Base-by-base conservation (phyloP, 176 grass and related monocot genomes). In the Oryza brachyantha region DNA sequence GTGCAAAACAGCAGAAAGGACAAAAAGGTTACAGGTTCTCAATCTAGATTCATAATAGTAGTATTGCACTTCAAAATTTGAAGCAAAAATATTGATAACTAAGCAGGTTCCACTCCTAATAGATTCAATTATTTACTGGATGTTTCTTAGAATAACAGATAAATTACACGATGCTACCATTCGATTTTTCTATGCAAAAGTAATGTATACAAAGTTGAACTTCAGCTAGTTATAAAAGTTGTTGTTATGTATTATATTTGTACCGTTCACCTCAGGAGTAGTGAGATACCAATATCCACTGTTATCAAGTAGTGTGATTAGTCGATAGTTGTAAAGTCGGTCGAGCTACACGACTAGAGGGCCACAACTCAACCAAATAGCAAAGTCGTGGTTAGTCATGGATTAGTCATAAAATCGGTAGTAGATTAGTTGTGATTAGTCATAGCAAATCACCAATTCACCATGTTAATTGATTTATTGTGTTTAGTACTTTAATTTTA, bases 1-100 rank as follows among this genome's bases (percentile, higher is more conserved):
- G n/a, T n/a, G n/a, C n/a, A n/a, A n/a, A n/a, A 34, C 42, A 78
- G 27, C 69, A 67, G 54, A 25, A 65, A 85, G 42, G 25, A 29
- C 22, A 65, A 40, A 24, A 50, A 19, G 21, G 19, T 79, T 42
- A 24, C 58, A 77, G 2, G 50, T 61, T 41, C 3, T 9, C 50
- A 74, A 74, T 88, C 61, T 71, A 83, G 66, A 72, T 57, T 77
- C 45, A 13, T 58, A 42, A 42, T 64, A 24, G 57, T 32, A 64
- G 25, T 72, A 27, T 21, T 64, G 13, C 78, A 40, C 26, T 67
- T 64, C 14, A 39, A 69, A 81, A 29, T 63, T 48, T 41, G 32
- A 46, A 38, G 32, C 59, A 66, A 54, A 77, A 72, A 43, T 27
- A 70, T 14, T 17, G 9, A 84, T 13, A 57, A 83, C 19, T 11